A percentile compares a stretch with the other conserved stretches of the same genome.
Evolutionary conservation across 176 grass and related monocot species (phyloP).

Genomic region (Bolboschoenus planiculmis): DNA sequence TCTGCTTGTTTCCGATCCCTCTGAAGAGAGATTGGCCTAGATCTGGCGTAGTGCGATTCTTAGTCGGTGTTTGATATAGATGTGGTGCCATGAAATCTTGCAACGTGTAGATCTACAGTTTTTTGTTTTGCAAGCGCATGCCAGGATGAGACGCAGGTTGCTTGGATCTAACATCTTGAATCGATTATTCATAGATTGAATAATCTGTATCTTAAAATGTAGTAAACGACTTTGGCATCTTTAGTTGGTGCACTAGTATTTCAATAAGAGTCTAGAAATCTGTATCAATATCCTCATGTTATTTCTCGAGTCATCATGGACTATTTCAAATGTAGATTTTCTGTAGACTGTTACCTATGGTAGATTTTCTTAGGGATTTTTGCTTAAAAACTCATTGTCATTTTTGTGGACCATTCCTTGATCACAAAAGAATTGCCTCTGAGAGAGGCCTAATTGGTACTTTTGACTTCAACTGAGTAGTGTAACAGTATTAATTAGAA

Average conservation of each 20-base stretch:
- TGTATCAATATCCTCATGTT: not conserved
- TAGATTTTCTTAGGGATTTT: not conserved
- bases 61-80: conserved; percentile 7
- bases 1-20: not conserved
- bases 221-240: not conserved
- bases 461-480: not conserved
- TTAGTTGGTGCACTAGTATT: not conserved
- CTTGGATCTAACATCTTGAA: conserved; percentile 19
- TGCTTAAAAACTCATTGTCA: not conserved
- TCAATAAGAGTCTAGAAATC: not conserved
- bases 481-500: not conserved
- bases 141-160: not conserved
- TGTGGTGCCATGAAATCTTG: conserved; percentile 5
- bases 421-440: not conserved
- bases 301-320: not conserved
- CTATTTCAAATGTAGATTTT: not conserved
- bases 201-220: not conserved
- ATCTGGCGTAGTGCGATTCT: not conserved
- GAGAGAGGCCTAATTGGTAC: not conserved
- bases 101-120: conserved; percentile 11
- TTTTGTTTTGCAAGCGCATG: not conserved
- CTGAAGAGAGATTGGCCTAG: not conserved
- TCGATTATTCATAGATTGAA: not conserved
- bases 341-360: not conserved
- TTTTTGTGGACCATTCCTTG: not conserved